Base-by-base conservation (phyloP, 345 rosid species). In the Populus pruinosa region DNA sequence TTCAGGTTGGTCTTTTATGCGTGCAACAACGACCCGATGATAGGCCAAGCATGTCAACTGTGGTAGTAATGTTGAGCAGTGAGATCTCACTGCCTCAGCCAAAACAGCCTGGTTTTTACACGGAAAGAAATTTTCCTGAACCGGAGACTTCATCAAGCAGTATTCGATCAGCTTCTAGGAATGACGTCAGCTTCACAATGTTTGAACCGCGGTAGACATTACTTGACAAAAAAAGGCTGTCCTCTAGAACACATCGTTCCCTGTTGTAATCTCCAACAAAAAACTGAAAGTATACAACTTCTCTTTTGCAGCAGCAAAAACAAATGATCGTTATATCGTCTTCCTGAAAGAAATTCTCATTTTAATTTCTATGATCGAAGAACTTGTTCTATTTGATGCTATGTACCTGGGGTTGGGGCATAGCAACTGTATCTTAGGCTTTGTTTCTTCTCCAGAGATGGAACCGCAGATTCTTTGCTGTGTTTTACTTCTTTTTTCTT, bases 21-120 rank as follows among this genome's bases (percentile, higher is more conserved):
- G 85, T 88, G 53, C 89, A 88, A 29, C 87, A 81, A 2, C 59
- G 29, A 69, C 89, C 84, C 0, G 84, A 83, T 50, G 85, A 85
- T 72, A 81, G 89, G 77, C 89, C 89, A 20, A 81, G 61, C 71
- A 84, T 88, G 87, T 50, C 85, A 20, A 56, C 82, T 0, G 88
- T 83, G 53, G 80, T 81, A n/a, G 80, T 88, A 70, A 87, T 87
- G 89, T 68, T 88, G 76, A 79, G 86, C 2, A 79, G 89, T 8
- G 86, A 88, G 27, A 71, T n/a, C 69, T 9, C 62, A 13, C 56
- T 87, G 85, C 88, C 85, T 1, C 53, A 75, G 1, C 89, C 88
- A 1, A 83, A 83, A 61, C 79, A 82, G 75, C 89, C 90, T 0
- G 88, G 89, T n/a, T 87, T 87, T 72, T 80, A 82, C 50, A 63